phyloP scores from a whole-genome alignment of 225 moss, liverwort and hornwort species.

The Bryum argenteum region DNA sequence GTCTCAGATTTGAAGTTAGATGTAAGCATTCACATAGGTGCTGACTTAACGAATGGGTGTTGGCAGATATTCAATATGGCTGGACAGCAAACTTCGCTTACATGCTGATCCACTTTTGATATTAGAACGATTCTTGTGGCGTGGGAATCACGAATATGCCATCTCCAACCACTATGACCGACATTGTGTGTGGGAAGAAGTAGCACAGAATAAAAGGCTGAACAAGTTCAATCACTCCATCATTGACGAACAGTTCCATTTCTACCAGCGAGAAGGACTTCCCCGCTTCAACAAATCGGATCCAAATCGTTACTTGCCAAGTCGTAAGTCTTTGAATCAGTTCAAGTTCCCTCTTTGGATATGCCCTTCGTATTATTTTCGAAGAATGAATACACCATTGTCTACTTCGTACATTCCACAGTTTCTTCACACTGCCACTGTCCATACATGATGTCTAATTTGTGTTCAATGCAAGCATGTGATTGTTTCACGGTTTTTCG shows the following conservation, averaged over 20 bases:
- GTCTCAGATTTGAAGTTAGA: neutral
- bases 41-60: slow-evolving; percentile 24
- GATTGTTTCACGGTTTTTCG: neutral
- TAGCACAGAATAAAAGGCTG: slow-evolving; percentile 84
- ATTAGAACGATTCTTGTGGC: slow-evolving; percentile 89
- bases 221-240: slow-evolving; percentile 88
- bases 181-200: slow-evolving; percentile 96
- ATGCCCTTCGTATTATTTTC: neutral
- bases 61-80: slow-evolving; percentile 89
- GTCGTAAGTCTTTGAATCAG: slow-evolving; percentile 55
- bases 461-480: no score
- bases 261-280: slow-evolving; percentile 79
- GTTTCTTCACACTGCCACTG: no score
- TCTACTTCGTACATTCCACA: no score
- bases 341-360: neutral
- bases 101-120: slow-evolving; percentile 87
- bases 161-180: slow-evolving; percentile 98
- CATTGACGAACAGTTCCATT: slow-evolving; percentile 86
- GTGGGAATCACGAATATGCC: slow-evolving; percentile 77
- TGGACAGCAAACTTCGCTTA: slow-evolving; percentile 92
- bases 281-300: slow-evolving; percentile 79
- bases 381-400: neutral
- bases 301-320: slow-evolving; percentile 67
- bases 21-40: slow-evolving; percentile 2
- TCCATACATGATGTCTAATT: no score